A percentile compares a stretch with the other conserved stretches of the same genome.
Conservation (phyloP, 2,329 filamentous ascomycete species). For the Myriangium duriaei region DNA sequence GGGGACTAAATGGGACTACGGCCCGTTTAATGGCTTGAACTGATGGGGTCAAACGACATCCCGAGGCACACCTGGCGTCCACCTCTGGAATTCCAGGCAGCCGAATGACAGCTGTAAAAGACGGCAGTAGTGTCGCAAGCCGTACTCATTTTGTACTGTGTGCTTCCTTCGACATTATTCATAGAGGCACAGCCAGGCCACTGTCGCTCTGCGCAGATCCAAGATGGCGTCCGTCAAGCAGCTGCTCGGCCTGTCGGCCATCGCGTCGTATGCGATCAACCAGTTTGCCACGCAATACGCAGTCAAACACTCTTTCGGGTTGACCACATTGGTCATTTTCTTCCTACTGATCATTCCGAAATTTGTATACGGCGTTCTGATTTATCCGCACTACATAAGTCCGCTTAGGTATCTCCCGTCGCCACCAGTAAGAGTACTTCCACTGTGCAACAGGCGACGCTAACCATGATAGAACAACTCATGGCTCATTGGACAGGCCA, state of each 20-base stretch:
- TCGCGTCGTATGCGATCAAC: slow-evolving; percentile 2
- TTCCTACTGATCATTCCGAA: slow-evolving; percentile 24
- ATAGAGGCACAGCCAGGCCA: too few relatives aligned
- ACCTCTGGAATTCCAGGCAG: too few relatives aligned
- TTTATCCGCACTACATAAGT: slow-evolving; percentile 48
- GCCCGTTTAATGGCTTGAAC: too few relatives aligned
- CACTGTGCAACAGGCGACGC: neutral
- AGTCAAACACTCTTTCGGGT: slow-evolving; percentile 19
- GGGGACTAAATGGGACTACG: too few relatives aligned
- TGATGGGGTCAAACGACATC: too few relatives aligned
- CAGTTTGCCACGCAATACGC: neutral
- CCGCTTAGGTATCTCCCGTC: slow-evolving; percentile 46
- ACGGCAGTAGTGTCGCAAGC: too few relatives aligned
- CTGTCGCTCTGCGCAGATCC: too few relatives aligned
- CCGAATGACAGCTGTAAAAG: too few relatives aligned
- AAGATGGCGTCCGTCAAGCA: neutral
- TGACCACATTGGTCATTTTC: slow-evolving; percentile 31
- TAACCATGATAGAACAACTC: neutral
- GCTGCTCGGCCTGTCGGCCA: slow-evolving; percentile 3
- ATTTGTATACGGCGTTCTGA: slow-evolving; percentile 31
- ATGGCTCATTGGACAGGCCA: slow-evolving; percentile 31
- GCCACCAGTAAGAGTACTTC: slow-evolving; percentile 31
- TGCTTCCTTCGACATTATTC: too few relatives aligned
- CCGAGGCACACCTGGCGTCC: too few relatives aligned
- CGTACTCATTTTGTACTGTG: too few relatives aligned